Conservation (phyloP, 164 flowering plant genomes). For the Macadamia integrifolia region DNA sequence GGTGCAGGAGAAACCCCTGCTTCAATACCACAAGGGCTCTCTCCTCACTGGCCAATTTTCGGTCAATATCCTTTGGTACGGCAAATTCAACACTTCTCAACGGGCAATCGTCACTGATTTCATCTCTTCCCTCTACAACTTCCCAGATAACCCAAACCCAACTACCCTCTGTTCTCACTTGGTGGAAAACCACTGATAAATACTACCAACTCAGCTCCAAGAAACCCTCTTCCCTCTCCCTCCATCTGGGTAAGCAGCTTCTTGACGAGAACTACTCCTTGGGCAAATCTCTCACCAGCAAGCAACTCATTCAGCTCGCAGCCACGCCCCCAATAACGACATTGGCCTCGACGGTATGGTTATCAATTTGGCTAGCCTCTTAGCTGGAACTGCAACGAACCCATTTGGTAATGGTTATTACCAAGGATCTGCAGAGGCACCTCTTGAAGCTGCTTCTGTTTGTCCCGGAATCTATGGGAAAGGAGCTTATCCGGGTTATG, state of each 20-base stretch:
- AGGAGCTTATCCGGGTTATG: constrained; percentile 57
- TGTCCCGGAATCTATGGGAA: constrained; percentile 51
- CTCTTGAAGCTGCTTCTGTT: constrained; percentile 51
- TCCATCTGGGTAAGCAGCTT: constrained; percentile 34
- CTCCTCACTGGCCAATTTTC: constrained; percentile 57
- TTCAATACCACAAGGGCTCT: constrained; percentile 60
- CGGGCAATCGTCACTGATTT: constrained; percentile 56
- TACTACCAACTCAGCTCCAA: constrained; percentile 32
- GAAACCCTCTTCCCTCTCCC: constrained; percentile 21
- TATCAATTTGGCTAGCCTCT: constrained; percentile 38
- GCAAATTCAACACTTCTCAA: constrained; percentile 57
- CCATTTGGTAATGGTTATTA: constrained; percentile 53
- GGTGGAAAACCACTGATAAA: constrained; percentile 57
- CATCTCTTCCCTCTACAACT: constrained; percentile 37
- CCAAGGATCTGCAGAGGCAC: constrained; percentile 44
- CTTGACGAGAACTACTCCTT: constrained; percentile 44
- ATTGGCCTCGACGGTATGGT: constrained; percentile 53
- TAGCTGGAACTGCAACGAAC: constrained; percentile 53
- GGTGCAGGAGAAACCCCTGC: constrained; percentile 26
- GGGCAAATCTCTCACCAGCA: constrained; percentile 43
- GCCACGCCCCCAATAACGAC: constrained; percentile 46
- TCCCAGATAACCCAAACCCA: background rate
- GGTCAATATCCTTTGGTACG: constrained; percentile 68
- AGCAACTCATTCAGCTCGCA: constrained; percentile 33
- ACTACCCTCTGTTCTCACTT: constrained; percentile 49